Evolutionary conservation across 1,139 yeast species (phyloP).

Genomic region (Nakaseomyces uthaithaninus): DNA sequence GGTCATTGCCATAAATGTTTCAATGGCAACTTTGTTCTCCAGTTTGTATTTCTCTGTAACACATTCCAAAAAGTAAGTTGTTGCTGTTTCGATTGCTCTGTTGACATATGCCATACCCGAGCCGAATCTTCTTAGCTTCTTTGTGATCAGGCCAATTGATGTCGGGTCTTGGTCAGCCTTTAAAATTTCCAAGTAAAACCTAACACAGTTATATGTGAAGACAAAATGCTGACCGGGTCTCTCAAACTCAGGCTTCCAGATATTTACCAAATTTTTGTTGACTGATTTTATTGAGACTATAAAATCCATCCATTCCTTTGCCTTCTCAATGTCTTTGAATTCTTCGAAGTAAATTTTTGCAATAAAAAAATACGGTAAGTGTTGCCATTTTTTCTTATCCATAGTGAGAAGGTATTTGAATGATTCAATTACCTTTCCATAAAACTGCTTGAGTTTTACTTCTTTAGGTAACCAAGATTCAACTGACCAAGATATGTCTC

Average conservation of each 20-base stretch:
- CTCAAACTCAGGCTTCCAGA: conserved; percentile 91
- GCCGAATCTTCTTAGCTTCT: conserved; percentile 65
- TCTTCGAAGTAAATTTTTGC: conserved; percentile 56
- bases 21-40: conserved; percentile 25
- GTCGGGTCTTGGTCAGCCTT: conserved; percentile 49
- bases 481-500: conserved; percentile 18
- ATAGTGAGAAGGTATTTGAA: conserved; percentile 39
- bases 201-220: conserved; percentile 63
- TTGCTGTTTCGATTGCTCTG: conserved; percentile 26
- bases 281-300: conserved; percentile 60
- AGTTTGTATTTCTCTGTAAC: conserved; percentile 17
- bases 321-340: conserved; percentile 43
- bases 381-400: conserved; percentile 91
- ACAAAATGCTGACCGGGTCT: conserved; percentile 89
- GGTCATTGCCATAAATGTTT: conserved; percentile 22
- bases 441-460: conserved; percentile 20
- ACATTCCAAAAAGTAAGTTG: conserved; percentile 19
- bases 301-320: conserved; percentile 55
- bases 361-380: conserved; percentile 69
- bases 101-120: conserved; percentile 49
- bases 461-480: conserved; percentile 13
- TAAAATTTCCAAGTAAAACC: conserved; percentile 53
- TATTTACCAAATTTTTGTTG: conserved; percentile 65
- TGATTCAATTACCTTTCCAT: conserved; percentile 32
- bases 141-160: conserved; percentile 51